Conservation (phyloP, 2,329 filamentous ascomycete genomes). For the Colletotrichum higginsianum region DNA sequence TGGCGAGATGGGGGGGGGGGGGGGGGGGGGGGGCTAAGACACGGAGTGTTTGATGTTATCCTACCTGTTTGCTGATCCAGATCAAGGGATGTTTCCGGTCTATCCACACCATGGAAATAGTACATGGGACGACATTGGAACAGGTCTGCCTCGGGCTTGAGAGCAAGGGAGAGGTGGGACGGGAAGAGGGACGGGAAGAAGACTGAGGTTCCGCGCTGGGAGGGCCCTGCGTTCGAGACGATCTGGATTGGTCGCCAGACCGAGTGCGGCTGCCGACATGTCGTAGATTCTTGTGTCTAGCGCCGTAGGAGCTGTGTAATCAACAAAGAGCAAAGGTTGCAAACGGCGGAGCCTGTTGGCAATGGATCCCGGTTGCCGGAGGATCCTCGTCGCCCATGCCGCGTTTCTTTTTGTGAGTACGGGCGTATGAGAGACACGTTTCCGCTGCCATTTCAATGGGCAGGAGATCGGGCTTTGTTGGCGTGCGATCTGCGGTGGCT, state of each 20-base stretch:
- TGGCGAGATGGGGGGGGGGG: neutral
- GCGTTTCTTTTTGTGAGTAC: slow-evolving; percentile 2
- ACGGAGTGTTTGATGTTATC: slow-evolving; percentile 2
- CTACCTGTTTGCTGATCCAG: neutral
- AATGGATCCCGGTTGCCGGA: neutral
- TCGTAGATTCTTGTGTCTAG: neutral
- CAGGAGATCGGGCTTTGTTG: slow-evolving; percentile 1
- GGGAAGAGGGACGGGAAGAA: neutral
- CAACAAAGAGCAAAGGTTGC: neutral
- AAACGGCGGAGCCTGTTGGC: slow-evolving; percentile 7
- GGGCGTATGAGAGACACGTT: slow-evolving; percentile 1
- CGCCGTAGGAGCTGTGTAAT: neutral
- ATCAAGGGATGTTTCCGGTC: neutral
- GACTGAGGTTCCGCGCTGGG: neutral
- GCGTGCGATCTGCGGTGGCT: neutral
- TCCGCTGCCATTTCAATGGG: neutral
- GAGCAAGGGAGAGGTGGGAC: slow-evolving; percentile 1
- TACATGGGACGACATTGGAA: neutral
- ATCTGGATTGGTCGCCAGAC: neutral
- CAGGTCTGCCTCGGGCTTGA: neutral
- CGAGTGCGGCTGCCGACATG: neutral
- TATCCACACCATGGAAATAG: neutral
- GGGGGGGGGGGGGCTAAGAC: slow-evolving; percentile 12
- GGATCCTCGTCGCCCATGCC: neutral
- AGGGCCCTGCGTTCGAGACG: neutral